These are phyloP conservation scores for Linum tenue DNA, from an alignment of 345 rosid genomes.

Conservation along the genomic window DNA sequence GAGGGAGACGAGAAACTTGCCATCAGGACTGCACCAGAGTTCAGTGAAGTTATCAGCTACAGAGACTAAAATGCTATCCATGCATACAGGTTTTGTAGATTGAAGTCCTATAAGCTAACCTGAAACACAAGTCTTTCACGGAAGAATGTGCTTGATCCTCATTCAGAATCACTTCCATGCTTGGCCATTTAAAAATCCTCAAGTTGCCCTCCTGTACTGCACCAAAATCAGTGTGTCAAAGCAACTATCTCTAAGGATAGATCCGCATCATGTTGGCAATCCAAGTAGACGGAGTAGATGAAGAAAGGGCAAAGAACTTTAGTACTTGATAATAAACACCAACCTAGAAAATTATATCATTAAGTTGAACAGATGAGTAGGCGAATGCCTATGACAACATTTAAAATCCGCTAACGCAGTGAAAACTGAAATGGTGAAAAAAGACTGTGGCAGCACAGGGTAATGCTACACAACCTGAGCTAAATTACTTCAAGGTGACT, in stretches of 20 bases:
- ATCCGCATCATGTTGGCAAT: no score
- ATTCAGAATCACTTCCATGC: conserved; percentile 55
- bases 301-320: no score
- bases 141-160: conserved; percentile 60
- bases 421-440: no score
- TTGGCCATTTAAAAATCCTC: conserved; percentile 83
- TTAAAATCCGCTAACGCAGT: no score
- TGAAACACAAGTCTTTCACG: conserved; percentile 67
- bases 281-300: no score
- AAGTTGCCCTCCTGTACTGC: conserved; percentile 84
- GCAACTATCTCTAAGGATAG: no score
- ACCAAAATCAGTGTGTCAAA: conserved; percentile 36
- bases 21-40: conserved; percentile 54
- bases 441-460: neutral
- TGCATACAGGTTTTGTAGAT: neutral
- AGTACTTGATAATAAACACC: no score
- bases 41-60: conserved; percentile 7
- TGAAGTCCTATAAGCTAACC: conserved; percentile 29
- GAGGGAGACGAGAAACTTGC: conserved; percentile 71
- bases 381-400: no score
- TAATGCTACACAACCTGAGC: neutral
- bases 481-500: neutral
- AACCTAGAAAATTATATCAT: no score
- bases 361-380: no score
- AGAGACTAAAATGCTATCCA: neutral